These are phyloP conservation scores for Geotrichum restrictum DNA, from an alignment of 1,139 yeast species.

Conservation along the genomic window DNA sequence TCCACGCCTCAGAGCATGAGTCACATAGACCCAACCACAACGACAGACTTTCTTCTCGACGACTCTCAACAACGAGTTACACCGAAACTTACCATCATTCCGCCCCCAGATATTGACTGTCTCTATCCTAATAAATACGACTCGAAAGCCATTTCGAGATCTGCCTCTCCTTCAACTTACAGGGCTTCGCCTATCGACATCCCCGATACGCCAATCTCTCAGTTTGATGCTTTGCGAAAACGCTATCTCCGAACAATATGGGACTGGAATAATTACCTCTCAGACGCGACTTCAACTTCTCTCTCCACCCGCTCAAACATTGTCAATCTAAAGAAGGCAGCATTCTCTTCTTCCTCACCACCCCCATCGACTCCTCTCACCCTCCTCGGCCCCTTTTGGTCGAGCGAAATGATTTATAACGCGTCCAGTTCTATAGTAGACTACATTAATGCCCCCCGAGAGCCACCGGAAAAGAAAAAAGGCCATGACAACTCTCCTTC, in stretches of 20 bases:
- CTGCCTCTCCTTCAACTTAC: slow-evolving; percentile 2
- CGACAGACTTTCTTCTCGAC: background rate
- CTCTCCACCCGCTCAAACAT: background rate
- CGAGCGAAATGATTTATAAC: background rate
- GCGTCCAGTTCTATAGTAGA: background rate
- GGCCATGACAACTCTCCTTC: background rate
- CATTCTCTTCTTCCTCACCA: background rate
- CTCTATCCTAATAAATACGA: background rate
- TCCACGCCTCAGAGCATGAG: background rate
- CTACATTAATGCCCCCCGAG: background rate
- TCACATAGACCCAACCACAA: background rate
- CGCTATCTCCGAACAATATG: background rate
- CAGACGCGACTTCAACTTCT: background rate
- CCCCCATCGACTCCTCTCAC: background rate
- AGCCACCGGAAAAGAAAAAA: background rate
- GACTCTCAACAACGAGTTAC: too few species aligned
- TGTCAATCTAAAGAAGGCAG: background rate
- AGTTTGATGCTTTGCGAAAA: slow-evolving; percentile 1
- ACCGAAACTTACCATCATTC: background rate
- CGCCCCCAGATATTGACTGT: background rate
- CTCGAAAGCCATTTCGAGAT: background rate
- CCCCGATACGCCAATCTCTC: slow-evolving; percentile 1
- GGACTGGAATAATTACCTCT: slow-evolving; percentile 1
- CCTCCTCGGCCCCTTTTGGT: background rate
- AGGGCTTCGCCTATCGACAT: slow-evolving; percentile 1